phyloP scores from a whole-genome alignment of 345 rosid genomes.

The Eucalyptus regnans region DNA sequence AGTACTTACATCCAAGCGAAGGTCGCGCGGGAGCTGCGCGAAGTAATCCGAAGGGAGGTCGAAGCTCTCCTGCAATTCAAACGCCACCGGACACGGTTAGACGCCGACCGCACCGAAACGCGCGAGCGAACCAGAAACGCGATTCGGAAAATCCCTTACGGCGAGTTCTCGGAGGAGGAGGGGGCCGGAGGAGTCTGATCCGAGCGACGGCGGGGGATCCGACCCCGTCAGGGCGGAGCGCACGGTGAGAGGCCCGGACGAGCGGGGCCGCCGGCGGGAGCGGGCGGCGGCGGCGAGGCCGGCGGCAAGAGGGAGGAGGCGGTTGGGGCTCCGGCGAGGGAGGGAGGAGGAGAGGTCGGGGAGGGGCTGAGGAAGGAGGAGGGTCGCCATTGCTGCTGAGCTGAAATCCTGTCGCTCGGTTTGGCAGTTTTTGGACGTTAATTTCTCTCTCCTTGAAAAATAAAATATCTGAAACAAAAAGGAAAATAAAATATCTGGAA shows the following conservation, averaged over 20 bases:
- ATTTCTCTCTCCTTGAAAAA: background rate
- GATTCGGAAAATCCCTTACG: constrained; percentile 20
- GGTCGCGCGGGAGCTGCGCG: constrained; percentile 55
- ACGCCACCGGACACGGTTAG: background rate
- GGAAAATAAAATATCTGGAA: background rate
- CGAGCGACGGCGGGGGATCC: constrained; percentile 45
- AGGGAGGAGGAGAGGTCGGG: background rate
- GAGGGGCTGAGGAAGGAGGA: too few species aligned
- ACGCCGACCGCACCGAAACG: background rate
- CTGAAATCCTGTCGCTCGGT: background rate
- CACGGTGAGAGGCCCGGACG: constrained; percentile 16
- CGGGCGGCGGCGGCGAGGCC: constrained; percentile 1
- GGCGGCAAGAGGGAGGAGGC: constrained; percentile 6
- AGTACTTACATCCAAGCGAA: constrained; percentile 60
- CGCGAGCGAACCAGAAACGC: background rate
- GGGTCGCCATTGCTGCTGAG: too few species aligned
- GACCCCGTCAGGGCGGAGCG: constrained; percentile 61
- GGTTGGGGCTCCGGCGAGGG: background rate
- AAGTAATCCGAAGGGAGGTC: constrained; percentile 82
- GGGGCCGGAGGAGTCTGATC: constrained; percentile 21
- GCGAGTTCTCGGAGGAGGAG: constrained; percentile 60
- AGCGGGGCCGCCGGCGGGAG: background rate
- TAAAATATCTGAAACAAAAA: background rate
- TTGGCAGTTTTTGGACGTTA: background rate
- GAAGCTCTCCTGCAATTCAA: constrained; percentile 54